phyloP scores from a whole-genome alignment of 768 basidiomycete genomes.

The Filobasidium floriforme region DNA sequence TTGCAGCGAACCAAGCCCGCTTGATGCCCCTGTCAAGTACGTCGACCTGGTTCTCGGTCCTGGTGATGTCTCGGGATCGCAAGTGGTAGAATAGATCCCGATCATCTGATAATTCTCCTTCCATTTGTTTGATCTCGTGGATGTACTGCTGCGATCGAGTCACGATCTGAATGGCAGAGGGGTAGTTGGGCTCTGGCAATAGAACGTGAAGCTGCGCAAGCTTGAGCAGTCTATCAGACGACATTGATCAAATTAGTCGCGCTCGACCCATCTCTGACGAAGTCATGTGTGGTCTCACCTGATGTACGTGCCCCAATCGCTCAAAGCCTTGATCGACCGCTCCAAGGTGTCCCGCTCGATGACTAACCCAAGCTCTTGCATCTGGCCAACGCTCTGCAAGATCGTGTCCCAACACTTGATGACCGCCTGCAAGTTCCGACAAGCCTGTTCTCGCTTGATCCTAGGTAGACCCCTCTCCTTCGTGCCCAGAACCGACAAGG shows the following conservation, averaged over 20 bases:
- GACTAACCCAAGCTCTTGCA: constrained; percentile 72
- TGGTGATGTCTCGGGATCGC: constrained; percentile 10
- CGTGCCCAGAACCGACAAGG: not conserved
- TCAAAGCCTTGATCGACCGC: constrained; percentile 65
- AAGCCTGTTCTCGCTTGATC: constrained; percentile 35
- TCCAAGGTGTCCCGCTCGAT: constrained; percentile 80
- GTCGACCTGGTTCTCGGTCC: constrained; percentile 10
- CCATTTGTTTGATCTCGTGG: not conserved
- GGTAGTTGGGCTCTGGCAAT: constrained; percentile 37
- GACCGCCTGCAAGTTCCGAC: constrained; percentile 71
- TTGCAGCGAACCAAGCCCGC: constrained; percentile 40
- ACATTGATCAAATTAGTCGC: not conserved
- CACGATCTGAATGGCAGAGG: constrained; percentile 35
- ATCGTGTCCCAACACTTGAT: constrained; percentile 78
- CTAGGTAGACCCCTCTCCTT: constrained; percentile 7
- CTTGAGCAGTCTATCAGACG: constrained; percentile 58
- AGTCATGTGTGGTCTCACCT: constrained; percentile 49
- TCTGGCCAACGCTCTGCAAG: constrained; percentile 73
- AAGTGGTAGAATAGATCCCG: constrained; percentile 16
- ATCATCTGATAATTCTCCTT: not conserved
- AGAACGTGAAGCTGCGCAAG: constrained; percentile 64
- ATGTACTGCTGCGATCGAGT: constrained; percentile 21
- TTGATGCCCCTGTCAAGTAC: constrained; percentile 35
- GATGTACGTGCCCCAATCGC: constrained; percentile 65
- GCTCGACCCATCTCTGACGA: not conserved